Evolutionary conservation across 108 stramenopile species (phyloP).

Genomic region (Skeletonema menzelii): DNA sequence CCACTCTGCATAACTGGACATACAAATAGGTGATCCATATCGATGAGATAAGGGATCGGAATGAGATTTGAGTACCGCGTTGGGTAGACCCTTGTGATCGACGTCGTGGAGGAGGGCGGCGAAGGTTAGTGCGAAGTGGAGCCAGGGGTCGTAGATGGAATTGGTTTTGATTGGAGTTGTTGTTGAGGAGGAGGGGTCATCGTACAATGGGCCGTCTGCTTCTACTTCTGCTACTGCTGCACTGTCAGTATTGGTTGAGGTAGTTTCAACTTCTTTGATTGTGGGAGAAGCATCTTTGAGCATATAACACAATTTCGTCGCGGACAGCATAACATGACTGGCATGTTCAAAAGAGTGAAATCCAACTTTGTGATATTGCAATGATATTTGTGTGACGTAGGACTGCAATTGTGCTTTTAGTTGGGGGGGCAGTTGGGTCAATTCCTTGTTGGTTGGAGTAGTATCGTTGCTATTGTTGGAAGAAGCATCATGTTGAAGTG

Average conservation of each 20-base stretch:
- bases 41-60: conserved; percentile 8
- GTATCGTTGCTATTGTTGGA: neutral
- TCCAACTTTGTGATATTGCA: conserved; percentile 18
- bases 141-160: conserved; percentile 24
- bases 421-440: neutral
- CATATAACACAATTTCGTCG: conserved; percentile 26
- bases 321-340: conserved; percentile 28
- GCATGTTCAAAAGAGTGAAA: conserved; percentile 36
- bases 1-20: conserved; percentile 29
- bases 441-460: neutral
- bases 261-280: neutral
- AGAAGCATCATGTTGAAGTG: neutral
- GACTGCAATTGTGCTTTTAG: neutral
- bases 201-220: neutral
- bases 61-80: conserved; percentile 15
- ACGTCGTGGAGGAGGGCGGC: conserved; percentile 54
- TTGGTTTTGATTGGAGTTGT: neutral
- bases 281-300: conserved; percentile 18
- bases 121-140: conserved; percentile 44
- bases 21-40: conserved; percentile 10
- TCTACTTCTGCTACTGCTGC: too few species aligned
- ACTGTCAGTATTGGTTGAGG: neutral
- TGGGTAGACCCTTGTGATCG: conserved; percentile 46
- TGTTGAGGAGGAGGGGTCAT: neutral
- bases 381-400: neutral